Evolutionary conservation across 805 yeast species (phyloP), one percentile per base, ranked within the genome.

Genomic region (Ogataea siamensis): DNA sequence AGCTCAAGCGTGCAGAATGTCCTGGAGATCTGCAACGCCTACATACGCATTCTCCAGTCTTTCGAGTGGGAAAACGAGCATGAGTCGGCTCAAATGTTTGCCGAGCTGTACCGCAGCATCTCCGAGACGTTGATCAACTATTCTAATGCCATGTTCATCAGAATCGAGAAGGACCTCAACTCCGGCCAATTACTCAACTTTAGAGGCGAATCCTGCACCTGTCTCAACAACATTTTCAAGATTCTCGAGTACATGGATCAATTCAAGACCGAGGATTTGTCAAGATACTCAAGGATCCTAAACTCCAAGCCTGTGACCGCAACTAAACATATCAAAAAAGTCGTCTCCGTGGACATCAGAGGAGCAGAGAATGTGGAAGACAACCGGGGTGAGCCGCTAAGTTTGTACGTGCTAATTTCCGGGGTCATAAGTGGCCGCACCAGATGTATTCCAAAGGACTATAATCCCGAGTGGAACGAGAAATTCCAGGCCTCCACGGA

Each of bases 401-500:
- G 57, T 31, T 40, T 56, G 19, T 52, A 50, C 23, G 55, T 56
- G 14, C 27, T 16, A 18, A 35, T 56, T 7, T 38, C 46, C 3
- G 64, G 63, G 1, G 44, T 46, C 5, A 33, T 52, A 5, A 47
- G 42, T 25, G 57, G 52, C 13, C 78, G 76, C 43, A 89, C 98
- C 0, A 68, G 85, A 49, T 73, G 80, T 0, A 66, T 84, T 4
- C 66, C 70, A 20, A 75, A 75, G 37, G 75, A 80, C 4, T 63
- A 73, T 22, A 78, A 79, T 50, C 96, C 97, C 0, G 75, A 73
- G 11, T 91, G 94, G 94, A 85, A 86, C 51, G 96, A 89, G 63
- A 85, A 83, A 40, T 86, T 87, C 56, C 95, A 87, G 57, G 42
- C 46, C 3, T 40, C 44, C 25, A 43, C 51, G 5, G 34, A 40